These are phyloP conservation scores for Phytophthora pistaciae DNA, from an alignment of 352 stramenopile species.

Conservation along the genomic window DNA sequence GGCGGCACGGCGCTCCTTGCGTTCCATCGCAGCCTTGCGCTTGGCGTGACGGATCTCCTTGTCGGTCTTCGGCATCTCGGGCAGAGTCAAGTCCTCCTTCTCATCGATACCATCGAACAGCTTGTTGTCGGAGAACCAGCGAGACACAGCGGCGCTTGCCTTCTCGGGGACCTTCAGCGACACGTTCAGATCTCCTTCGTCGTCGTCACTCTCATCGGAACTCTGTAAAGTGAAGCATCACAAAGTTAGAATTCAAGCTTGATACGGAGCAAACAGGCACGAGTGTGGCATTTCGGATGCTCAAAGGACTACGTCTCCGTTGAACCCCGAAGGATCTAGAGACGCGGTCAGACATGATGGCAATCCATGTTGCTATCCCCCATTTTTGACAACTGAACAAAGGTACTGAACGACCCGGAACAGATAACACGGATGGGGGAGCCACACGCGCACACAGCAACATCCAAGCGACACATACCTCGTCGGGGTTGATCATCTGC, in stretches of 20 bases:
- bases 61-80: conserved; percentile 98
- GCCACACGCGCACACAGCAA: conserved; percentile 32
- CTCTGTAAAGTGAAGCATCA: conserved; percentile 56
- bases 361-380: conserved; percentile 78
- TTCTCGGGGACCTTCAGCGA: conserved; percentile 84
- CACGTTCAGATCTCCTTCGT: conserved; percentile 73
- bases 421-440: conserved; percentile 93
- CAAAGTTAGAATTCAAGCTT: not conserved
- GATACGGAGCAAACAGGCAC: not conserved
- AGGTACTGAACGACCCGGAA: conserved; percentile 90
- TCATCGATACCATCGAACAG: conserved; percentile 82
- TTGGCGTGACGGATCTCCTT: conserved; percentile 98
- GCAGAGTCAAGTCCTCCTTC: conserved; percentile 50
- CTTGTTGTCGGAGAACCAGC: conserved; percentile 89
- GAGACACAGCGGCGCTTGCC: conserved; percentile 74
- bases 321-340: conserved; percentile 35
- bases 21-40: conserved; percentile 94
- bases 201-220: conserved; percentile 79
- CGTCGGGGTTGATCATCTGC: conserved; percentile 89
- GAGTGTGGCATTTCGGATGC: conserved; percentile 65
- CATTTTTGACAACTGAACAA: conserved; percentile 93
- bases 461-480: conserved; percentile 63
- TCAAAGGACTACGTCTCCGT: conserved; percentile 75
- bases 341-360: conserved; percentile 86
- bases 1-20: conserved; percentile 85